phyloP scores from a whole-genome alignment of 139 green algal species.

The Klebsormidium nitens region DNA sequence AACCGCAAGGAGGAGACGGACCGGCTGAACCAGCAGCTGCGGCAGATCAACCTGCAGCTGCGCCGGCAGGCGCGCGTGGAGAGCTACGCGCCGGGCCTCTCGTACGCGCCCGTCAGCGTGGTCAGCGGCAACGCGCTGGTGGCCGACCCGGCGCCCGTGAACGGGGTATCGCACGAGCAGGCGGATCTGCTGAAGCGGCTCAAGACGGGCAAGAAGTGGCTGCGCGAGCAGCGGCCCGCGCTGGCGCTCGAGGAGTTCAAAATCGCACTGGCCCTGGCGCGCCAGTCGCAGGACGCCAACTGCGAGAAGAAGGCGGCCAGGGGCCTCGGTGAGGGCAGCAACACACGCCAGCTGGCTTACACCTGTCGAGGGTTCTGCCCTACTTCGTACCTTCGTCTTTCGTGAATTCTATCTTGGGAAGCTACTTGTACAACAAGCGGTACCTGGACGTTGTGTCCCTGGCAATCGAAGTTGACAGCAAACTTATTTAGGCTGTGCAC shows the following conservation, averaged over 20 bases:
- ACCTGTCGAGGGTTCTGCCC: too few relatives aligned
- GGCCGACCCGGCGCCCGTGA: neutral
- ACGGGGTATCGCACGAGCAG: neutral
- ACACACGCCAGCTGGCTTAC: too few relatives aligned
- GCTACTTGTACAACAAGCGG: too few relatives aligned
- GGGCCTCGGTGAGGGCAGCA: slow-evolving; percentile 27
- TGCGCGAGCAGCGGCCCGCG: slow-evolving; percentile 16
- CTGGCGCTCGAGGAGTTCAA: slow-evolving; percentile 28
- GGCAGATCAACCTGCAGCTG: slow-evolving; percentile 41
- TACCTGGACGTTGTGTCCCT: too few relatives aligned
- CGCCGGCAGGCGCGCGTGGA: slow-evolving; percentile 32
- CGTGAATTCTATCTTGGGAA: too few relatives aligned
- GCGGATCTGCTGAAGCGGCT: slow-evolving; percentile 12
- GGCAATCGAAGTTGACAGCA: too few relatives aligned
- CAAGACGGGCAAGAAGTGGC: slow-evolving; percentile 17
- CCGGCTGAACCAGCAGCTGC: slow-evolving; percentile 35
- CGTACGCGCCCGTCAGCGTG: slow-evolving; percentile 29
- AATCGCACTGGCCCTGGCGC: slow-evolving; percentile 17
- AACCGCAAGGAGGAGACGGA: slow-evolving; percentile 38
- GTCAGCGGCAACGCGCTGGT: neutral
- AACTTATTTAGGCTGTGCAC: too few relatives aligned
- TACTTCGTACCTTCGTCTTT: too few relatives aligned
- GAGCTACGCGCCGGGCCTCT: slow-evolving; percentile 29
- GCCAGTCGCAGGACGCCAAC: slow-evolving; percentile 12
- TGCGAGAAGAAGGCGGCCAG: slow-evolving; percentile 40